phyloP scores from a whole-genome alignment of 768 basidiomycete genomes.

The Lyophyllum shimeji region DNA sequence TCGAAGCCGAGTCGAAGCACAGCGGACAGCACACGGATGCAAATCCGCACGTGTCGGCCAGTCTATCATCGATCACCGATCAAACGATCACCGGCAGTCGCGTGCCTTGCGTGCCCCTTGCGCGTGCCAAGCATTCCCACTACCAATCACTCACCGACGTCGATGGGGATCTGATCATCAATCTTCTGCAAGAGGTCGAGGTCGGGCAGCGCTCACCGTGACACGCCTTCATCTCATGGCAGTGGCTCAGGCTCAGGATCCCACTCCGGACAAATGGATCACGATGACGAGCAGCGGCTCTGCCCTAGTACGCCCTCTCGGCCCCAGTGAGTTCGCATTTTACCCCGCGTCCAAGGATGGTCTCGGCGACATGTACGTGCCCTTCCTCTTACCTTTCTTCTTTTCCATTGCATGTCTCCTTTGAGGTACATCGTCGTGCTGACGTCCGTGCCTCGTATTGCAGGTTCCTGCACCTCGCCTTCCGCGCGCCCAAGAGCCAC shows the following conservation, averaged over 20 bases:
- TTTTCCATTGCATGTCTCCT: too few species aligned
- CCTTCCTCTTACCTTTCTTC: not conserved
- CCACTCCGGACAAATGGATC: not conserved
- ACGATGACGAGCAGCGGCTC: not conserved
- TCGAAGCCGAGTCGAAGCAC: too few species aligned
- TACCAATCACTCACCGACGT: too few species aligned
- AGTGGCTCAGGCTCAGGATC: too few species aligned
- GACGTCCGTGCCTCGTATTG: too few species aligned
- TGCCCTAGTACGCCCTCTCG: conserved; percentile 21
- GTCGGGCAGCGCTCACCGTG: not conserved
- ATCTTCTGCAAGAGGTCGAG: not conserved
- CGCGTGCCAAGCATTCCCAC: too few species aligned
- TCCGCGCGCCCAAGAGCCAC: conserved; percentile 21
- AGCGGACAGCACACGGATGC: too few species aligned
- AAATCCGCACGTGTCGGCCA: too few species aligned
- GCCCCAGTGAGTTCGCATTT: conserved; percentile 31
- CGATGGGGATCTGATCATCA: not conserved
- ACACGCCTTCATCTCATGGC: not conserved
- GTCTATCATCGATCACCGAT: too few species aligned
- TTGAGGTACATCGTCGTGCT: too few species aligned
- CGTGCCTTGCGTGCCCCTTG: too few species aligned
- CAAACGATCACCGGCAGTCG: too few species aligned
- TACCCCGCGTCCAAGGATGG: conserved; percentile 30
- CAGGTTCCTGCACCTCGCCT: conserved; percentile 32
- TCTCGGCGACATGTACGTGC: conserved; percentile 33